A percentile compares a stretch with the other conserved stretches of the same genome.
phyloP scores from a whole-genome alignment of 2,329 filamentous ascomycete genomes.

The Dactylella cylindrospora region DNA sequence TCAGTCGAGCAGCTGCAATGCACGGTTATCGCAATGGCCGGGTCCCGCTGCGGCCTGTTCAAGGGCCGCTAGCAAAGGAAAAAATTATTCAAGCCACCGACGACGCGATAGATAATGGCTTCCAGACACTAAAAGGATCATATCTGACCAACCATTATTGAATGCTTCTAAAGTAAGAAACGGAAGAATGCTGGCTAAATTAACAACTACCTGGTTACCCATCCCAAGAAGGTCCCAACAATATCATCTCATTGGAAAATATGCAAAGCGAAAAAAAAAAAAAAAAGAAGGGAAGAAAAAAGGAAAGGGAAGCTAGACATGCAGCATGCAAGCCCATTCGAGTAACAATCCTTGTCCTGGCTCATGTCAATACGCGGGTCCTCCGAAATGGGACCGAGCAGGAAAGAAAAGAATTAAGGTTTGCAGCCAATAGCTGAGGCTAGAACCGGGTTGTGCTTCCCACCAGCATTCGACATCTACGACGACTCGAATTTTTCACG shows the following conservation, averaged over 20 bases:
- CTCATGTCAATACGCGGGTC: neutral
- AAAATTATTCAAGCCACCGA: constrained; percentile 20
- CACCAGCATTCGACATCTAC: neutral
- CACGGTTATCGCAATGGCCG: no score
- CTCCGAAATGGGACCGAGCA: neutral
- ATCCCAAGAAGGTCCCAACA: no score
- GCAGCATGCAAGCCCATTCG: constrained; percentile 31
- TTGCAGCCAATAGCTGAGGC: no score
- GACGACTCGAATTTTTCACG: no score
- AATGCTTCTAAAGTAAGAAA: constrained; percentile 43
- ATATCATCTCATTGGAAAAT: constrained; percentile 3
- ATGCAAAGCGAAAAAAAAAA: no score
- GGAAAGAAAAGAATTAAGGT: no score
- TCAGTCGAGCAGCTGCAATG: no score
- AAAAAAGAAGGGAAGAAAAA: constrained; percentile 1
- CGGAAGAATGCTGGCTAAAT: constrained; percentile 45
- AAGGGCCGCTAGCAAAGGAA: no score
- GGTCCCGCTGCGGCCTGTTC: no score
- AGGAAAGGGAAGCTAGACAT: constrained; percentile 40
- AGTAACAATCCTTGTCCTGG: constrained; percentile 1
- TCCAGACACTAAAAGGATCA: constrained; percentile 14
- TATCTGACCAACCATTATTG: neutral
- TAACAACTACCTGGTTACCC: constrained; percentile 34
- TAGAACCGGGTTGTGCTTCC: neutral
- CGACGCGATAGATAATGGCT: constrained; percentile 9